Base-by-base conservation (phyloP, 192 early-diverging fungal genomes). In the Rhizoclosmatium sp. region DNA sequence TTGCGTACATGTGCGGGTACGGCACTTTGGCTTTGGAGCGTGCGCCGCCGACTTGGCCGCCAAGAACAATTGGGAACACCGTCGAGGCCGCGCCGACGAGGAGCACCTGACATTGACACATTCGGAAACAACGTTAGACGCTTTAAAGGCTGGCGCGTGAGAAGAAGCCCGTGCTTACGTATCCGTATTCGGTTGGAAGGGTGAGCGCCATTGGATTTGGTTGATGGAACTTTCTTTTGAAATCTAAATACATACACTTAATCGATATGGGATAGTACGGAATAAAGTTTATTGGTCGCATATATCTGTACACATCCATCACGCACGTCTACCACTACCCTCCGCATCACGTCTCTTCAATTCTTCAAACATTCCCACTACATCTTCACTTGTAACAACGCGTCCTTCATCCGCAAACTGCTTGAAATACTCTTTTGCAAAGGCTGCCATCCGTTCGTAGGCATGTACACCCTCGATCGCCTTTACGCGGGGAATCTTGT, bases 401-500 rank as follows among this genome's bases (percentile, higher is more conserved):
- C 88, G 88, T 41, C 93, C 94, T 56, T 80, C 87, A n/a, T 85
- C 88, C 10, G 90, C 91, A 82, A 96, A 95, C 2, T 88, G 83
- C 9, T 85, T 82, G 59, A 96, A 81, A 71, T 90, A 96, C 10
- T 83, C 83, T 42, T 91, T 92, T 47, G 96, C 82, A 39, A 91
- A 88, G n/a, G 87, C 87, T 39, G 91, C 83, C 84, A 96, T 81
- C 65, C 80, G 82, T 77, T 87, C 90, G 79, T 94, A 95, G 2
- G 93, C 93, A n/a, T 86, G 69, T n/a, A 92, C 87, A 39, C 93
- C 92, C 59, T 96, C 92, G 75, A 95, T 87, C 39, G 94, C 92
- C 59, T 89, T 81, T 0, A 92, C 87, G 23, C 92, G 87, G 75
- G 95, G 92, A 89, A 95, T 92, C 49, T 86, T 83, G 40, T 79